Evolutionary conservation across 2,329 filamentous ascomycete genomes (phyloP), one percentile per base, ranked within the genome.

Genomic region (Aspergillus glaucus): DNA sequence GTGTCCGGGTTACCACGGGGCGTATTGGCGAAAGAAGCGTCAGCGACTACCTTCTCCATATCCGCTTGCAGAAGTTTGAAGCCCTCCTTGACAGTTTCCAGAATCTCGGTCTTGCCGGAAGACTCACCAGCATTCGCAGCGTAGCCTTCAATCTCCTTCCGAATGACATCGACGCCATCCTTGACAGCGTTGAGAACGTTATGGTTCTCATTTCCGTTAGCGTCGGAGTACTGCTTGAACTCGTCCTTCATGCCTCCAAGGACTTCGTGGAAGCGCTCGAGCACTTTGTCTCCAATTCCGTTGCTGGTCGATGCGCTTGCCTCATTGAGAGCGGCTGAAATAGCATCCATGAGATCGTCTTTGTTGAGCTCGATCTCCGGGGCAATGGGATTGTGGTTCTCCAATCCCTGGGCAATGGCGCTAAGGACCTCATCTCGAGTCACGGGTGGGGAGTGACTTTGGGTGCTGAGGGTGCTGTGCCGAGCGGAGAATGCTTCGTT

Each of bases 101-200:
- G 79, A 49, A 93, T 85, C 43, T 93, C 87, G 56, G 92, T 85
- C 51, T 91, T 88, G 17, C 80, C 81, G 1, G 83, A 78, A 1
- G 81, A 77, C 51, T 86, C 86, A 14, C 82, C 77, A 6, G 84
- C 81, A 43, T 82, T 83, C 59, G 91, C 84, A 50, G 93, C 83
- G 56, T 94, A 95, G 40, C 75, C 76, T 62, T 95, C 88, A 47
- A 97, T 87, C 50, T 95, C 87, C 10, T 75, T 72, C 9, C 89
- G 84, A 6, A 97, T 79, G 56, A 81, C 85, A 57, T 95, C 89
- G 12, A 95, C 78, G 0, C 90, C 90, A 62, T 95, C 88, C 57
- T 89, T 92, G 40, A 94, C 85, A 1, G 89, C 87, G 65, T 93
- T 88, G 4, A 96, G 75, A 10, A 95, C 84, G 65, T 95, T 88